Base-by-base conservation (phyloP, 306 rosid genomes). In the Malus domestica region DNA sequence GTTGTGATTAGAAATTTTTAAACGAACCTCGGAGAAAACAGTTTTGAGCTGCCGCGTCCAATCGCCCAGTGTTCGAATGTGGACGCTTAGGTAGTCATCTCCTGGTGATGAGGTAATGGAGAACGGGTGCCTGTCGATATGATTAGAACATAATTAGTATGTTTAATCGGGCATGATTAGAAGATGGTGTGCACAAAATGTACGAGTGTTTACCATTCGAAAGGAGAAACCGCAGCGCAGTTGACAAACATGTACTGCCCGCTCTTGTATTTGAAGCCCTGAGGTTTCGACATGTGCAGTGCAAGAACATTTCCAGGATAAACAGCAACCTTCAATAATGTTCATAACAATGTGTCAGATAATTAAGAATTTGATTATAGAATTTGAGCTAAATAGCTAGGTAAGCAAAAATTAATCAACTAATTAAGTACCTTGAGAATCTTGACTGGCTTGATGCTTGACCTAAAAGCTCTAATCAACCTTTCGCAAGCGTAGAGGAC, bases 181-280 rank as follows among this genome's bases (percentile, higher is more conserved):
- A 63, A 63, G 23, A 66, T 19, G 0, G 13, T 42, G 42, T 30
- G 71, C 9, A 40, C 52, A 12, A 61, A 59, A 30, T 27, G 29
- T 15, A 2, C 8, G 30, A 13, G 35, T 52, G 69, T 80, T 8
- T 72, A 87, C 91, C 91, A 88, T 70, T 88, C 91, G 20, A 88
- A 88, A 3, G 89, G 81, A 10, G 91, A 88, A 27, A 88, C 88
- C 1, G 87, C 87, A 20, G 83, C 58, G 59, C 91, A 88, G 75
- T 88, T 88, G 82, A 88, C 86, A 70, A 88, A 88, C 86, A 85
- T 85, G 83, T 88, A 88, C 69, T 88, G 91, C 12, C 91, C 91
- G 60, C 91, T 88, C 72, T 81, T 85, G 83, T 88, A 81, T 60
- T 78, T 83, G 81, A 87, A 85, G 3, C 87, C 89, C 67, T 85